Percentiles rank a stretch among this genome's conserved stretches.
These are phyloP conservation scores for Aspergillus hortae DNA, from an alignment of 2,329 filamentous ascomycete genomes.

Conservation along the genomic window DNA sequence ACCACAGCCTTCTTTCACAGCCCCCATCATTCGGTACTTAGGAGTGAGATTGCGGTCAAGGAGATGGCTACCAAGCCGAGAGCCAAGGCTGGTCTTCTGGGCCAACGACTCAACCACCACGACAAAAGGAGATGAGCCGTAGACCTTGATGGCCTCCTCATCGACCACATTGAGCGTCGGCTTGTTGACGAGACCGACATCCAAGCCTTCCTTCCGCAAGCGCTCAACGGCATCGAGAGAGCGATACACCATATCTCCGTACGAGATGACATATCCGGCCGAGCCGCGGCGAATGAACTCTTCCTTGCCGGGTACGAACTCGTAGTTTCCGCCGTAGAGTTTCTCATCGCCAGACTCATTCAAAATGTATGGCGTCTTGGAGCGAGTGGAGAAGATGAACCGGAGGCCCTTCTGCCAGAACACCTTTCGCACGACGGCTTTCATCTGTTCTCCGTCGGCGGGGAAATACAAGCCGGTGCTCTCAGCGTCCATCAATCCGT, in stretches of 20 bases:
- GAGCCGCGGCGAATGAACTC: conserved; percentile 36
- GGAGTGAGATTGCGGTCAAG: conserved; percentile 36
- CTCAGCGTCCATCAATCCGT: conserved; percentile 36
- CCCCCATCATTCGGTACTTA: conserved; percentile 36
- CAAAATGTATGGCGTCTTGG: conserved; percentile 37
- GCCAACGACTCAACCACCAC: conserved; percentile 37
- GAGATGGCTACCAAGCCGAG: conserved; percentile 34
- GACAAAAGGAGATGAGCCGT: conserved; percentile 35
- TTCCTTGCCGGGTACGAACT: conserved; percentile 37
- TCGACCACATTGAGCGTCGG: conserved; percentile 38
- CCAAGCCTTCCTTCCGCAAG: conserved; percentile 33
- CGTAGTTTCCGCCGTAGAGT: conserved; percentile 34
- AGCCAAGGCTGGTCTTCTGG: conserved; percentile 40
- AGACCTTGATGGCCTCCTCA: conserved; percentile 36
- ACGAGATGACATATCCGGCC: conserved; percentile 37
- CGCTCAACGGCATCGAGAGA: conserved; percentile 38
- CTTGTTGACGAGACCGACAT: conserved; percentile 40
- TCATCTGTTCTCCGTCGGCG: conserved; percentile 41
- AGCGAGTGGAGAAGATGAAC: conserved; percentile 38
- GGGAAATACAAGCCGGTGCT: conserved; percentile 37
- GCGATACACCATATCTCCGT: conserved; percentile 41
- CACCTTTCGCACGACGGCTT: conserved; percentile 33
- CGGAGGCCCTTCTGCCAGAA: conserved; percentile 38
- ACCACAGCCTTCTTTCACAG: conserved; percentile 37
- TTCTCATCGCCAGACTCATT: conserved; percentile 35